A percentile compares a stretch with the other conserved stretches of the same genome.
phyloP scores from a whole-genome alignment of 495 filamentous ascomycete species.

The Tuber calosporum region DNA sequence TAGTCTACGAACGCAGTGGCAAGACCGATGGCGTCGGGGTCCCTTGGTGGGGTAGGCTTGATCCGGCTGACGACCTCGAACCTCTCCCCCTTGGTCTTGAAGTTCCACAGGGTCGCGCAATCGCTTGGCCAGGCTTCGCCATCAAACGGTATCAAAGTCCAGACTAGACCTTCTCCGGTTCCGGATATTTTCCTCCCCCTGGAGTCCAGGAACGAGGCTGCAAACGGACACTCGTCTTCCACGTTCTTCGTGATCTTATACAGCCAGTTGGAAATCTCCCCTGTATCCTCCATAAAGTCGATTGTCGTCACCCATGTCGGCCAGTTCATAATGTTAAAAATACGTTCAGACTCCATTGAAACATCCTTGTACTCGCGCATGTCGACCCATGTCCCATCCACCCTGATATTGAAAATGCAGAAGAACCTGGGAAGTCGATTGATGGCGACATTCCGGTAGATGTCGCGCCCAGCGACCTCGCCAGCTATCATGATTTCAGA shows the following conservation, averaged over 20 bases:
- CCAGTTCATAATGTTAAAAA: slow-evolving; percentile 31
- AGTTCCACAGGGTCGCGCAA: slow-evolving; percentile 24
- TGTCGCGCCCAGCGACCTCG: slow-evolving; percentile 28
- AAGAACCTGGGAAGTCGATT: slow-evolving; percentile 29
- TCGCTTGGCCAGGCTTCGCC: slow-evolving; percentile 16
- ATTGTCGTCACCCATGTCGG: slow-evolving; percentile 19
- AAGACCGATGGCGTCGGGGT: slow-evolving; percentile 25
- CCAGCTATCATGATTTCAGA: slow-evolving; percentile 32
- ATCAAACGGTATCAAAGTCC: slow-evolving; percentile 30
- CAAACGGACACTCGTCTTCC: slow-evolving; percentile 24
- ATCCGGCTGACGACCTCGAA: slow-evolving; percentile 29
- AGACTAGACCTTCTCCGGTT: slow-evolving; percentile 25
- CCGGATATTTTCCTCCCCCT: slow-evolving; percentile 26
- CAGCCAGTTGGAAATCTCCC: slow-evolving; percentile 16
- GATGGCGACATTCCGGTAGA: slow-evolving; percentile 29
- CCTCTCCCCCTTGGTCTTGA: slow-evolving; percentile 30
- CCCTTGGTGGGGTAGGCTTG: slow-evolving; percentile 19
- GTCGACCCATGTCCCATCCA: slow-evolving; percentile 24
- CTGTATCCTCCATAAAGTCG: slow-evolving; percentile 18
- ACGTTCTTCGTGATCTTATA: slow-evolving; percentile 21
- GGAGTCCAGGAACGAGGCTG: slow-evolving; percentile 18
- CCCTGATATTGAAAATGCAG: slow-evolving; percentile 30
- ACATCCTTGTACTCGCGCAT: slow-evolving; percentile 27
- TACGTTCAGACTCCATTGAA: slow-evolving; percentile 10
- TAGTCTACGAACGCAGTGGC: slow-evolving; percentile 22